phyloP scores from a whole-genome alignment of 1,139 yeast genomes.

The Scheffersomyces quercinus region DNA sequence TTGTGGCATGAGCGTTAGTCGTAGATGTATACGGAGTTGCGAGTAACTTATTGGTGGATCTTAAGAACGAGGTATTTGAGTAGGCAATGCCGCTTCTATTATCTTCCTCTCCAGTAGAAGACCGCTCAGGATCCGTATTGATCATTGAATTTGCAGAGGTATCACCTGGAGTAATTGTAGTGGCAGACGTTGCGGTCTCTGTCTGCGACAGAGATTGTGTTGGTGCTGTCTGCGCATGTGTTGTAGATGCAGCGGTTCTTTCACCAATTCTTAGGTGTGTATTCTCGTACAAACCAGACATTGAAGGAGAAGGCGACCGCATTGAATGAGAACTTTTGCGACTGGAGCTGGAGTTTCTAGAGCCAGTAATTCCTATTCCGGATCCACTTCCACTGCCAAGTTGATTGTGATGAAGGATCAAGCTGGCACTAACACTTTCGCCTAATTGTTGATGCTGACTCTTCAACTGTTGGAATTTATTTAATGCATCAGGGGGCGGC shows the following conservation, averaged over 20 bases:
- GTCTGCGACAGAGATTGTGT: neutral
- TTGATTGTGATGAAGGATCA: constrained; percentile 26
- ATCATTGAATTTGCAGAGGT: no score
- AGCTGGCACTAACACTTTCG: constrained; percentile 52
- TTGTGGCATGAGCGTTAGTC: constrained; percentile 22
- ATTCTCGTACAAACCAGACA: constrained; percentile 39
- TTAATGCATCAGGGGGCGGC: constrained; percentile 28
- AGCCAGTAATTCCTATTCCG: constrained; percentile 4
- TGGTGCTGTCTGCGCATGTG: constrained; percentile 2
- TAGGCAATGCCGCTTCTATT: constrained; percentile 10
- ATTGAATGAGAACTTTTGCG: constrained; percentile 39
- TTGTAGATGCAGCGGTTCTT: constrained; percentile 17
- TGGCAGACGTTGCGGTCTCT: neutral
- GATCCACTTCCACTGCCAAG: constrained; percentile 4
- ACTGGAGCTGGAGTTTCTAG: constrained; percentile 29
- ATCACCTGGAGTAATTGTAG: neutral
- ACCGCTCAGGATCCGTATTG: constrained; percentile 1
- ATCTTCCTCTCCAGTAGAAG: constrained; percentile 11
- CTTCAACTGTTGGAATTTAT: constrained; percentile 38
- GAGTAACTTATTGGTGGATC: constrained; percentile 16
- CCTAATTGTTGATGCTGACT: constrained; percentile 49
- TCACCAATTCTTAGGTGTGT: constrained; percentile 18
- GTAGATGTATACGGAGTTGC: constrained; percentile 25
- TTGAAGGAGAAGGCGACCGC: constrained; percentile 30
- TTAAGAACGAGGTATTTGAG: constrained; percentile 16